Conservation (phyloP, 2,329 filamentous ascomycete genomes). For the Seiridium cupressi region DNA sequence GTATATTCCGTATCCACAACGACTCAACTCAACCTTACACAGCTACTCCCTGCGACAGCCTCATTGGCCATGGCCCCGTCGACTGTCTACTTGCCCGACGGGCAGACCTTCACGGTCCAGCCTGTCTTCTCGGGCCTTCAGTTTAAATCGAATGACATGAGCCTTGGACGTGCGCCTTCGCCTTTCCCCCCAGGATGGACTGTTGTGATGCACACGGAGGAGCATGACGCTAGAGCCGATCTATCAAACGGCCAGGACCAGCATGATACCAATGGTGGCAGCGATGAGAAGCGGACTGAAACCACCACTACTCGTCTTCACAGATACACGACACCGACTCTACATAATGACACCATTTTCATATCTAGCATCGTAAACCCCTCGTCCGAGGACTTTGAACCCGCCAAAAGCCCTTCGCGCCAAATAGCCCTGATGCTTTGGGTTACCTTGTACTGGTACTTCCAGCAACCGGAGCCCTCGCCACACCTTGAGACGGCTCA, state of each 20-base stretch:
- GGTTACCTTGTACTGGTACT: conserved; percentile 96
- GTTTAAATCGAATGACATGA: conserved; percentile 81
- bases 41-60: neutral
- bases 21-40: neutral
- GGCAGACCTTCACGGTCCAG: conserved; percentile 75
- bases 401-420: conserved; percentile 75
- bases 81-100: conserved; percentile 77
- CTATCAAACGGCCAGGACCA: conserved; percentile 21
- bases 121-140: conserved; percentile 89
- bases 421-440: conserved; percentile 97
- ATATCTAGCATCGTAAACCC: conserved; percentile 91
- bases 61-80: conserved; percentile 26
- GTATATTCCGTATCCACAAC: neutral
- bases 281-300: conserved; percentile 26
- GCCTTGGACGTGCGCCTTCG: conserved; percentile 53
- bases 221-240: neutral
- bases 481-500: conserved; percentile 60
- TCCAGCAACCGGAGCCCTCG: conserved; percentile 77
- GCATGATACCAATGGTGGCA: conserved; percentile 21
- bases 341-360: conserved; percentile 79
- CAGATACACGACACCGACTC: conserved; percentile 71
- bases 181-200: conserved; percentile 88
- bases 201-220: conserved; percentile 75
- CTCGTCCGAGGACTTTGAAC: conserved; percentile 74
- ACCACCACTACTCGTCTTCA: conserved; percentile 40